phyloP scores from a whole-genome alignment of 2,329 filamentous ascomycete species.

The Nemania abortiva region DNA sequence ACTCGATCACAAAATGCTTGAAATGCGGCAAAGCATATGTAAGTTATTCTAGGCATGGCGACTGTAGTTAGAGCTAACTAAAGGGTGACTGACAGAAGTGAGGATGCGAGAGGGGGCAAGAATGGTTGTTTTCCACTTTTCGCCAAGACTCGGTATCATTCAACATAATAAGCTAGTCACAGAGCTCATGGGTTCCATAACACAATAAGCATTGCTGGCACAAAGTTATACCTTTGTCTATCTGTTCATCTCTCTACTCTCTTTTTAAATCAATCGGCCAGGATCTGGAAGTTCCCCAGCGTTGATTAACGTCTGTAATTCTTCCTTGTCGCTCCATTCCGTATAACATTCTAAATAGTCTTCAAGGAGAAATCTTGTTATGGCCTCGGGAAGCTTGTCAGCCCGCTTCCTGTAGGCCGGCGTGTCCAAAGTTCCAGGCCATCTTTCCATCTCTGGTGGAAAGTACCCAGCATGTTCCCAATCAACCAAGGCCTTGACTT shows the following conservation, averaged over 20 bases:
- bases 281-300: slow-evolving; percentile 3
- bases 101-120: too few species aligned
- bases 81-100: too few species aligned
- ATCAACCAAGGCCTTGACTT: slow-evolving; percentile 1
- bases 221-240: background rate
- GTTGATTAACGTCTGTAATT: background rate
- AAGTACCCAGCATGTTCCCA: background rate
- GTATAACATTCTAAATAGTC: background rate
- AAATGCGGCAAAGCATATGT: too few species aligned
- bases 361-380: background rate
- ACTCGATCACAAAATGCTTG: too few species aligned
- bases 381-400: background rate
- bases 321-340: background rate
- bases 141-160: background rate
- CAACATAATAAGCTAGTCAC: slow-evolving; percentile 1
- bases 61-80: too few species aligned
- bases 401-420: background rate
- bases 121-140: too few species aligned
- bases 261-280: background rate
- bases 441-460: slow-evolving; percentile 1
- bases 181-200: background rate
- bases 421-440: background rate
- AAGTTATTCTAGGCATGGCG: too few species aligned
- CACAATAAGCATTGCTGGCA: background rate
- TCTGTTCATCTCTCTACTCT: background rate